Conservation (phyloP, 148 eudicot species). For the Pharnaceum exiguum region DNA sequence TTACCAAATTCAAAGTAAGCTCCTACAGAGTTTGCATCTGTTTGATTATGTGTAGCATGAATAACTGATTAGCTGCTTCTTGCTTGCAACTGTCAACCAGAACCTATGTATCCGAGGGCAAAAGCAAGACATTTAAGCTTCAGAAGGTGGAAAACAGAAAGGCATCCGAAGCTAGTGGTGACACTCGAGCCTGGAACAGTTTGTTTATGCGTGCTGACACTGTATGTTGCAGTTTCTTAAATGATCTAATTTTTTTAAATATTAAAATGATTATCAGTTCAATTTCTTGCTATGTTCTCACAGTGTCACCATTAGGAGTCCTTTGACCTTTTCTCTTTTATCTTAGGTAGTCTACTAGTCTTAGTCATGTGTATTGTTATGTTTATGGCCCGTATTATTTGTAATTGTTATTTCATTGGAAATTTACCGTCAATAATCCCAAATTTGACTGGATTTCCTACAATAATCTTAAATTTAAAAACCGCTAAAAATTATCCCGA, state of each 20-base stretch:
- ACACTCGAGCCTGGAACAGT: slow-evolving; percentile 87
- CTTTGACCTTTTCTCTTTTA: no score
- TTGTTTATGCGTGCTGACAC: slow-evolving; percentile 91
- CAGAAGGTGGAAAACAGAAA: slow-evolving; percentile 64
- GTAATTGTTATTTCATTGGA: no score
- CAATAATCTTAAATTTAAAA: no score
- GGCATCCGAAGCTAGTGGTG: slow-evolving; percentile 79
- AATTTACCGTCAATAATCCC: no score
- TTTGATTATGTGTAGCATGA: neutral
- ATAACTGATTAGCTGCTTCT: slow-evolving; percentile 1
- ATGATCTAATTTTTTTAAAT: neutral
- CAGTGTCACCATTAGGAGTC: neutral
- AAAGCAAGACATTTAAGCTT: slow-evolving; percentile 65
- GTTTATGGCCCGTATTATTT: no score
- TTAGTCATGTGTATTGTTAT: no score
- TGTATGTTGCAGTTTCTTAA: slow-evolving; percentile 36
- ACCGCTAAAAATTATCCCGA: no score
- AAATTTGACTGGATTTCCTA: no score
- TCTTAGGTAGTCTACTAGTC: no score
- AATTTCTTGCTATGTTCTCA: neutral
- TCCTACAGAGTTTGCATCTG: slow-evolving; percentile 8
- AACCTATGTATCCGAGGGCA: slow-evolving; percentile 24
- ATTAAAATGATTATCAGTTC: no score
- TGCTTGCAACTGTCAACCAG: slow-evolving; percentile 21
- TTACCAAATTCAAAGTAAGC: slow-evolving; percentile 62